A percentile compares a stretch with the other conserved stretches of the same genome.
Conservation (phyloP, 345 rosid species). For the Salix brachista region DNA sequence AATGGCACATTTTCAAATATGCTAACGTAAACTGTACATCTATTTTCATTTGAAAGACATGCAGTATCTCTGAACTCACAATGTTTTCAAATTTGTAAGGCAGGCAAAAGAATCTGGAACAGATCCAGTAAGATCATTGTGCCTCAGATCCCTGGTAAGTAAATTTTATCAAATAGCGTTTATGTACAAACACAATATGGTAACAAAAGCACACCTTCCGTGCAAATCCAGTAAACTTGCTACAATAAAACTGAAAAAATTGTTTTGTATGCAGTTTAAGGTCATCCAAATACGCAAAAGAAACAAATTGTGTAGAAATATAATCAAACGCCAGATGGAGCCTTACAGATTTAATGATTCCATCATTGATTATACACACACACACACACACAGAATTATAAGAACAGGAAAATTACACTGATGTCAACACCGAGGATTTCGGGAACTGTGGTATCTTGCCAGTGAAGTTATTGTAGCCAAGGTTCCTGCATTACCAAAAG, state of each 20-base stretch:
- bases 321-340: not conserved
- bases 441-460: conserved; percentile 40
- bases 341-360: not conserved
- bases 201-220: not conserved
- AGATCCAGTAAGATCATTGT: conserved; percentile 38
- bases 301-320: not conserved
- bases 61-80: conserved; percentile 31
- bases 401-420: conserved; percentile 44
- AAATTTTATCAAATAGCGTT: conserved; percentile 2
- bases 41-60: not conserved
- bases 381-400: no score
- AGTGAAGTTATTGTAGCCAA: conserved; percentile 50
- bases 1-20: no score
- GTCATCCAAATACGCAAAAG: not conserved
- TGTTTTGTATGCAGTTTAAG: not conserved
- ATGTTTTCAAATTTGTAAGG: conserved; percentile 32
- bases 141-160: conserved; percentile 49
- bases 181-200: not conserved
- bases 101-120: conserved; percentile 31
- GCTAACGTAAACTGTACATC: no score
- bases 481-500: conserved; percentile 34
- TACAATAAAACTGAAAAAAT: not conserved
- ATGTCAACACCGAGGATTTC: conserved; percentile 35
- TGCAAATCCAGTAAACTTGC: not conserved
- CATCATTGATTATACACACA: not conserved